Evolutionary conservation across 2,329 filamentous ascomycete species (phyloP).

Genomic region (Fusarium equiseti): DNA sequence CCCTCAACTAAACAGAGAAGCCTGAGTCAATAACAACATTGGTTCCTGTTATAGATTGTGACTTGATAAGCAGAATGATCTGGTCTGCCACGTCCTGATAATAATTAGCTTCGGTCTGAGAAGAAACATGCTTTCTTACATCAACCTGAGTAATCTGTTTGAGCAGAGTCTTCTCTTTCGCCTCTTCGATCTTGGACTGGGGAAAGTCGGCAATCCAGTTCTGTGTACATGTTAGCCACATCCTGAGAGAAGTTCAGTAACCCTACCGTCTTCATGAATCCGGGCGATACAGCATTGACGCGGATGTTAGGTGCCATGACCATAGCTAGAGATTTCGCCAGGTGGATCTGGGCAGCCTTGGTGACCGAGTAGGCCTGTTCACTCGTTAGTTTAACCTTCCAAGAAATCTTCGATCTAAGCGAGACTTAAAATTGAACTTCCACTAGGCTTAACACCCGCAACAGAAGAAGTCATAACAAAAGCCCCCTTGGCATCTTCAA

Average conservation of each 20-base stretch:
- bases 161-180: slow-evolving; percentile 8
- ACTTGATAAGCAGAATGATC: background rate
- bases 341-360: slow-evolving; percentile 14
- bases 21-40: slow-evolving; percentile 10
- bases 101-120: rapidly evolving
- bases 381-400: background rate
- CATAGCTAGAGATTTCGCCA: slow-evolving; percentile 14
- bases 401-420: too few species aligned
- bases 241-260: rapidly evolving
- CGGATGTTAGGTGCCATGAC: slow-evolving; percentile 17
- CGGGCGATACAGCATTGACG: slow-evolving; percentile 16
- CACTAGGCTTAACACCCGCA: slow-evolving; percentile 12
- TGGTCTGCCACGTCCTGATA: slow-evolving; percentile 17
- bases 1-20: background rate
- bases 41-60: slow-evolving; percentile 1
- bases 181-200: slow-evolving; percentile 6
- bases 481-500: background rate
- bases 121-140: rapidly evolving
- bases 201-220: slow-evolving; percentile 12
- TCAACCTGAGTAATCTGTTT: slow-evolving; percentile 12
- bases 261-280: slow-evolving; percentile 16
- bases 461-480: slow-evolving; percentile 20
- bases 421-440: slow-evolving; percentile 5
- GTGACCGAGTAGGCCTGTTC: slow-evolving; percentile 6
- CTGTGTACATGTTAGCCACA: background rate